These are phyloP conservation scores for Lojkania enalia DNA, from an alignment of 2,329 filamentous ascomycete species.

Conservation along the genomic window DNA sequence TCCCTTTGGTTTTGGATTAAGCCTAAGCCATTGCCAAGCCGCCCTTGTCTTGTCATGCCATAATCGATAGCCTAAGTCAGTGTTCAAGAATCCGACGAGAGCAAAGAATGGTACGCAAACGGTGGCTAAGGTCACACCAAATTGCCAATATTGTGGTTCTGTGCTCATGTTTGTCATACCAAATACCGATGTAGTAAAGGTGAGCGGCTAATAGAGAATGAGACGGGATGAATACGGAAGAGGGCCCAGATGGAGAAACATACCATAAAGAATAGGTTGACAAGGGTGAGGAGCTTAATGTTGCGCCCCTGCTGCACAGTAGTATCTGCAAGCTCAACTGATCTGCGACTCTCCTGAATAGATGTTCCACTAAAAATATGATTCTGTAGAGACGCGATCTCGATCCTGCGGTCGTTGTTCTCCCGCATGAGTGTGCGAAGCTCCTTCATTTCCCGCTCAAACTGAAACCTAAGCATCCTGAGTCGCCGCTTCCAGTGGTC, in stretches of 20 bases:
- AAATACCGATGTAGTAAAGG: slow-evolving; percentile 64
- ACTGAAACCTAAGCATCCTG: slow-evolving; percentile 51
- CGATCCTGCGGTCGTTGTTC: slow-evolving; percentile 58
- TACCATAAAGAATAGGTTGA: slow-evolving; percentile 64
- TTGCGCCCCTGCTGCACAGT: slow-evolving; percentile 63
- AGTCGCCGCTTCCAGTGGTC: slow-evolving; percentile 56
- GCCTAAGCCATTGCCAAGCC: slow-evolving; percentile 31
- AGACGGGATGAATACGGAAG: slow-evolving; percentile 5
- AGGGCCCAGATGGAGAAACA: slow-evolving; percentile 14
- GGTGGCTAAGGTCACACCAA: slow-evolving; percentile 46
- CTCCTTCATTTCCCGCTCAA: slow-evolving; percentile 57
- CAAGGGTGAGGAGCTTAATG: slow-evolving; percentile 61
- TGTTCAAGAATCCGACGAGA: slow-evolving; percentile 51
- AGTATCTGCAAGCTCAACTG: slow-evolving; percentile 58
- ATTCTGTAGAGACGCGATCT: slow-evolving; percentile 61
- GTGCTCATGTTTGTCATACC: slow-evolving; percentile 55
- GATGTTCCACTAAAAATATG: slow-evolving; percentile 67
- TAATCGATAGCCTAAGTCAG: slow-evolving; percentile 44
- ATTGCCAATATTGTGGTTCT: slow-evolving; percentile 42
- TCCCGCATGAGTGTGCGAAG: slow-evolving; percentile 53
- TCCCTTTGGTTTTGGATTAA: slow-evolving; percentile 13
- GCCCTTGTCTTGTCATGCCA: slow-evolving; percentile 39
- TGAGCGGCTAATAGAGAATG: no score
- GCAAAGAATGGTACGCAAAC: slow-evolving; percentile 53
- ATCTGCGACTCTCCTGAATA: slow-evolving; percentile 63